Conservation (phyloP, 2,329 filamentous ascomycete genomes). For the Atkinsonella hypoxylon region DNA sequence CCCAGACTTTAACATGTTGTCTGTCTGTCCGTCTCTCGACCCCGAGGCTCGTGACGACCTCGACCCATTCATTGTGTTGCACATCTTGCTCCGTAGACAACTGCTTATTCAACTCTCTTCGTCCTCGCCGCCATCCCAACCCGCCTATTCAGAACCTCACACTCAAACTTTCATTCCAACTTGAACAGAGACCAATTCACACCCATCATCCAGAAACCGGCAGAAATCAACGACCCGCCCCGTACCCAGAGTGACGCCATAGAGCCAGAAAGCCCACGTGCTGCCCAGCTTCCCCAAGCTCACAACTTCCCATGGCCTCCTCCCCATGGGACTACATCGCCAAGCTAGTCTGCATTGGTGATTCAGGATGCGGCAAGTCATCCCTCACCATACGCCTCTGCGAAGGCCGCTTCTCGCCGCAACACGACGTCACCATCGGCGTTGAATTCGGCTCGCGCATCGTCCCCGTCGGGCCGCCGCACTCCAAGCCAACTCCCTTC, state of each 20-base stretch:
- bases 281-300: no score
- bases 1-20: no score
- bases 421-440: constrained; percentile 95
- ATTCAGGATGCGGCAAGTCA: constrained; percentile 93
- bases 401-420: constrained; percentile 86
- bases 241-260: neutral
- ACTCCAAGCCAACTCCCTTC: constrained; percentile 34
- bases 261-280: neutral
- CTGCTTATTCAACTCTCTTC: neutral
- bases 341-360: constrained; percentile 95
- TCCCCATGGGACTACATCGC: constrained; percentile 96
- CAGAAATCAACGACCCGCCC: neutral
- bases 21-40: neutral
- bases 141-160: no score
- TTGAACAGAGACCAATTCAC: no score
- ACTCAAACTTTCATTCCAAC: no score
- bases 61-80: neutral
- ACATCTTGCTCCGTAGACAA: neutral
- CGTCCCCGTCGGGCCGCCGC: constrained; percentile 78
- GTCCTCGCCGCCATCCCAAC: no score
- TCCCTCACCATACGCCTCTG: constrained; percentile 89
- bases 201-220: no score
- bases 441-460: constrained; percentile 93
- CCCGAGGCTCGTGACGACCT: neutral
- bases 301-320: constrained; percentile 34